A percentile compares a stretch with the other conserved stretches of the same genome.
These are phyloP conservation scores for Albifimbria verrucaria DNA, from an alignment of 2,329 filamentous ascomycete genomes.

Conservation along the genomic window DNA sequence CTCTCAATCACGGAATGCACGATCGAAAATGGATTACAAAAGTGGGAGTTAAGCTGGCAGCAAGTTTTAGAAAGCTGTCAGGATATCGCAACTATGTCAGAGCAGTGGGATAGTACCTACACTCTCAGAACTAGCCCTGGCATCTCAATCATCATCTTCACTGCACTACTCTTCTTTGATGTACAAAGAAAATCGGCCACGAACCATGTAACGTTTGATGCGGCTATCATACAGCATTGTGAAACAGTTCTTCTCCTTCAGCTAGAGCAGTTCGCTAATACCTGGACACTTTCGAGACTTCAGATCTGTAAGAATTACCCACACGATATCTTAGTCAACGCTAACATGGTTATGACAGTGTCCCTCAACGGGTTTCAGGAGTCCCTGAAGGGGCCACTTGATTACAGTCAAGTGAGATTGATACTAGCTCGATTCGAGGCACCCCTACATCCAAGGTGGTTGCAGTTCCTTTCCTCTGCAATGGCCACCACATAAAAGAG, in stretches of 20 bases:
- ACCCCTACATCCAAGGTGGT: constrained; percentile 13
- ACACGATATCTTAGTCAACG: background rate
- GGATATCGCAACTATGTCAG: constrained; percentile 8
- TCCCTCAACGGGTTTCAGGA: constrained; percentile 9
- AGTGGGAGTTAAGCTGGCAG: constrained; percentile 12
- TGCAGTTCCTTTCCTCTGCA: constrained; percentile 11
- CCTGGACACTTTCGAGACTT: constrained; percentile 11
- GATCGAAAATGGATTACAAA: background rate
- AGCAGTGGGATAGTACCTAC: constrained; percentile 7
- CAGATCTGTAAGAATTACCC: constrained; percentile 9
- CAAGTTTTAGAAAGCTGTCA: constrained; percentile 10
- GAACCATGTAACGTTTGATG: background rate
- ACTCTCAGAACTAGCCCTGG: constrained; percentile 7
- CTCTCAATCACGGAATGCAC: constrained; percentile 7
- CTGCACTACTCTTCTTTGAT: constrained; percentile 10
- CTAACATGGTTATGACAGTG: constrained; percentile 2
- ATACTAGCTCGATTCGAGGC: constrained; percentile 11
- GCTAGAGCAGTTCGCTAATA: constrained; percentile 11
- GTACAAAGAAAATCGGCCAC: constrained; percentile 5
- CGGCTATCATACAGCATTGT: constrained; percentile 1
- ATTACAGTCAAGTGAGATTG: constrained; percentile 6
- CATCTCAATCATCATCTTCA: constrained; percentile 10
- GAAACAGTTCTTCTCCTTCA: constrained; percentile 8
- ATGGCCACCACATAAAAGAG: background rate
- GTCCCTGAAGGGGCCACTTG: constrained; percentile 4